Conservation (phyloP, 495 filamentous ascomycete species). For the Endocarpon pusillum region DNA sequence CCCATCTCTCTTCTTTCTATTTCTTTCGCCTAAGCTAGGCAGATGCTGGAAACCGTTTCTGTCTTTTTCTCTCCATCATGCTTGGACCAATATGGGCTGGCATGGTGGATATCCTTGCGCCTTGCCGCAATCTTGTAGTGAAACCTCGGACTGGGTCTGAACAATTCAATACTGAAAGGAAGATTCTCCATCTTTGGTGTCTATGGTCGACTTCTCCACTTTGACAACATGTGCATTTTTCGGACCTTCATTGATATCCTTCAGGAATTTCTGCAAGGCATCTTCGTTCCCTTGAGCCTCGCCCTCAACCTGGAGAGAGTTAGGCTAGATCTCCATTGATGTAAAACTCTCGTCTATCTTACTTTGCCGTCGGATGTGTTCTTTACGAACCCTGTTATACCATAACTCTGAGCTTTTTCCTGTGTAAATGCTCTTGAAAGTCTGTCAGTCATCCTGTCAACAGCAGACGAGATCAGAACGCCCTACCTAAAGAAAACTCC, state of each 20-base stretch:
- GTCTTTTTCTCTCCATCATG: no score
- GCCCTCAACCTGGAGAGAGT: background rate
- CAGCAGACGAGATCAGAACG: no score
- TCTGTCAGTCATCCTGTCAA: no score
- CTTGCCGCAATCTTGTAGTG: no score
- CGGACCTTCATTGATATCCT: background rate
- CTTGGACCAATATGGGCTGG: no score
- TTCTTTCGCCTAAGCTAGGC: no score
- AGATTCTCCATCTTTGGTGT: background rate
- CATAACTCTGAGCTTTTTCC: background rate
- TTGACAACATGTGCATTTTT: background rate
- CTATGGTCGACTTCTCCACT: background rate
- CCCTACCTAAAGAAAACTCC: background rate
- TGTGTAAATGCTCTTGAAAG: background rate
- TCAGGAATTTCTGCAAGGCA: background rate
- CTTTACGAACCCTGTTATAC: background rate
- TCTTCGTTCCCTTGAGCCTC: background rate
- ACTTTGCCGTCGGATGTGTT: conserved; percentile 1
- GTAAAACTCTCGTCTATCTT: background rate
- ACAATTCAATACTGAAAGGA: no score
- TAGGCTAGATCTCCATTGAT: background rate
- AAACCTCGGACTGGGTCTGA: no score
- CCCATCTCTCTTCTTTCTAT: no score
- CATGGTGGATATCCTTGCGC: no score
- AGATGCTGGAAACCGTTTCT: no score